Conservation (phyloP, 805 yeast genomes). For the Suhomyces vadensis region DNA sequence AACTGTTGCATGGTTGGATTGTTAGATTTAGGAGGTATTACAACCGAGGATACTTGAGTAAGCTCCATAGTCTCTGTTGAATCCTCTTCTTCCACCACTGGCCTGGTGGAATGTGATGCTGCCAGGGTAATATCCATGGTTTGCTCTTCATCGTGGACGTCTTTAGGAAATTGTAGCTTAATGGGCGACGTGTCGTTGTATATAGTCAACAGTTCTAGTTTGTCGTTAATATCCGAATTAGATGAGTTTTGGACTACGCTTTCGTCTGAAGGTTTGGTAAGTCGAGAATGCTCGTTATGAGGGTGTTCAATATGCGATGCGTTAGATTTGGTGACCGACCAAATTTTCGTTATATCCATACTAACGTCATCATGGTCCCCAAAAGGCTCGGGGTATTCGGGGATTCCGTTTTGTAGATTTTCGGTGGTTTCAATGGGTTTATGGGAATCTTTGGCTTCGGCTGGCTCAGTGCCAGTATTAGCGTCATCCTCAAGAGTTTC, state of each 20-base stretch:
- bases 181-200: background rate
- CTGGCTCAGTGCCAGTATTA: too few species aligned
- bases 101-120: too few species aligned
- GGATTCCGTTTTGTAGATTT: background rate
- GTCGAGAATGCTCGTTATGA: too few species aligned
- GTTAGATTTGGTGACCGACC: background rate
- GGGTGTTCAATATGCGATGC: background rate
- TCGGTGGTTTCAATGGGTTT: too few species aligned
- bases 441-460: too few species aligned
- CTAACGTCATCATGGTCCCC: conserved; percentile 1
- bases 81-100: conserved; percentile 8
- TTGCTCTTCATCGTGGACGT: background rate
- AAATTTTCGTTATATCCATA: conserved; percentile 13
- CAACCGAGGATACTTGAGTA: conserved; percentile 4
- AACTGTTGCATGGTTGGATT: too few species aligned
- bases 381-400: background rate
- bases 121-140: conserved; percentile 8
- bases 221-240: background rate
- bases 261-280: background rate
- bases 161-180: background rate
- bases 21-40: background rate
- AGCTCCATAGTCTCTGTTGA: conserved; percentile 11
- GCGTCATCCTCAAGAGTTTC: too few species aligned
- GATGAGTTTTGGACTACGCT: background rate
- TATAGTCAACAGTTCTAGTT: background rate